A percentile compares a stretch with the other conserved stretches of the same genome.
Conservation (phyloP, 169 alveolate species). For the Toxoplasma gondii region DNA sequence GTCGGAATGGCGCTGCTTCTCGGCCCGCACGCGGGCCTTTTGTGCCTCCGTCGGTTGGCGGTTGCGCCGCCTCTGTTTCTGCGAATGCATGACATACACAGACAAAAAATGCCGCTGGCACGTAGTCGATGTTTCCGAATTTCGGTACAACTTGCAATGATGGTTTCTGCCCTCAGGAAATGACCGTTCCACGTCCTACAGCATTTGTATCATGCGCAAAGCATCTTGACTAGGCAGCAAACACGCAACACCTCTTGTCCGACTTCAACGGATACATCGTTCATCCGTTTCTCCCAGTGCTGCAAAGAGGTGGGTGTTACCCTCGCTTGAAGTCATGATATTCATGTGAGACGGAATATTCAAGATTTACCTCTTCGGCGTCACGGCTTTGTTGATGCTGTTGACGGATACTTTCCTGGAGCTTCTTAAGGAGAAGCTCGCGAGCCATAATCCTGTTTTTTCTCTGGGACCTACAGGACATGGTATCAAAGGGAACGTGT, state of each 20-base stretch:
- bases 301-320: no score
- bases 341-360: no score
- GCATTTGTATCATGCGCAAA: no score
- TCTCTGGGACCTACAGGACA: conserved; percentile 56
- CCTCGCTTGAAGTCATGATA: no score
- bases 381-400: conserved; percentile 41
- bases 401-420: conserved; percentile 59
- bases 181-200: no score
- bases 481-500: background rate
- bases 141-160: no score
- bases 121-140: background rate
- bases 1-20: conserved; percentile 76
- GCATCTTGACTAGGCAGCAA: no score
- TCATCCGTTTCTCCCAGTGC: no score
- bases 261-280: no score
- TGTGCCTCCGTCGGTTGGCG: conserved; percentile 77
- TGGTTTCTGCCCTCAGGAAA: no score
- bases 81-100: conserved; percentile 31
- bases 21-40: conserved; percentile 72
- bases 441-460: conserved; percentile 79
- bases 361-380: conserved; percentile 7
- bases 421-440: conserved; percentile 69
- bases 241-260: no score
- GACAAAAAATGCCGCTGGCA: background rate
- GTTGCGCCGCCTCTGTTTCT: conserved; percentile 76